These are phyloP conservation scores for Yamadazyma membranifaciens DNA, from an alignment of 1,139 yeast genomes.

Conservation along the genomic window DNA sequence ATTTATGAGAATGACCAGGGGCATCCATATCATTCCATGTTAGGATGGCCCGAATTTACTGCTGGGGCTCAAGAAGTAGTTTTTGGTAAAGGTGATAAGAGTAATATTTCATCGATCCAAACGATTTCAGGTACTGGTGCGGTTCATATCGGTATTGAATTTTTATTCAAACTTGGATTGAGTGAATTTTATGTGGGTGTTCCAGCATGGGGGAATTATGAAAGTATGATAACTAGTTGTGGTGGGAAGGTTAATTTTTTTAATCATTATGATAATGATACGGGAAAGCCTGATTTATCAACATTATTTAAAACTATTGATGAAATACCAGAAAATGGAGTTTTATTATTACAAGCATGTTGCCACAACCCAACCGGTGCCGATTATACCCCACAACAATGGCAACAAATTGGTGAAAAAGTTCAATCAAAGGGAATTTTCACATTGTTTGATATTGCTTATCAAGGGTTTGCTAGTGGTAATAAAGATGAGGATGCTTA, in stretches of 20 bases:
- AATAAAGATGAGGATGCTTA: constrained; percentile 31
- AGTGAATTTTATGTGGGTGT: constrained; percentile 33
- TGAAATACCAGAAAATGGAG: constrained; percentile 29
- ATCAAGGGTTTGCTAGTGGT: constrained; percentile 85
- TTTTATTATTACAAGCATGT: constrained; percentile 78
- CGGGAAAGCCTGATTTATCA: constrained; percentile 31
- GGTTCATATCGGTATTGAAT: constrained; percentile 35
- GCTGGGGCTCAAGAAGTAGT: constrained; percentile 34
- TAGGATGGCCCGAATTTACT: constrained; percentile 39
- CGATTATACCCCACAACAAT: constrained; percentile 78
- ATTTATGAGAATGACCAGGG: constrained; percentile 38
- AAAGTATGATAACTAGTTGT: constrained; percentile 31
- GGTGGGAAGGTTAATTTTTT: constrained; percentile 29
- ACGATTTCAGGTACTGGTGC: constrained; percentile 48
- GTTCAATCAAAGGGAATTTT: constrained; percentile 55
- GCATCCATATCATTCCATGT: constrained; percentile 44
- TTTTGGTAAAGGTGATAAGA: constrained; percentile 27
- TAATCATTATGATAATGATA: constrained; percentile 31
- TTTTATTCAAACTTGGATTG: constrained; percentile 29
- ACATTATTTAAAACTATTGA: constrained; percentile 26
- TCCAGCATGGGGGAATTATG: constrained; percentile 45
- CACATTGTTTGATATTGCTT: constrained; percentile 87
- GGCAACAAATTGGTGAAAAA: constrained; percentile 69
- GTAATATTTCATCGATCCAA: constrained; percentile 37
- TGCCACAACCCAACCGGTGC: constrained; percentile 61